Evolutionary conservation across 768 basidiomycete genomes (phyloP), one percentile per base, ranked within the genome.

Genomic region (Trametes punicea): DNA sequence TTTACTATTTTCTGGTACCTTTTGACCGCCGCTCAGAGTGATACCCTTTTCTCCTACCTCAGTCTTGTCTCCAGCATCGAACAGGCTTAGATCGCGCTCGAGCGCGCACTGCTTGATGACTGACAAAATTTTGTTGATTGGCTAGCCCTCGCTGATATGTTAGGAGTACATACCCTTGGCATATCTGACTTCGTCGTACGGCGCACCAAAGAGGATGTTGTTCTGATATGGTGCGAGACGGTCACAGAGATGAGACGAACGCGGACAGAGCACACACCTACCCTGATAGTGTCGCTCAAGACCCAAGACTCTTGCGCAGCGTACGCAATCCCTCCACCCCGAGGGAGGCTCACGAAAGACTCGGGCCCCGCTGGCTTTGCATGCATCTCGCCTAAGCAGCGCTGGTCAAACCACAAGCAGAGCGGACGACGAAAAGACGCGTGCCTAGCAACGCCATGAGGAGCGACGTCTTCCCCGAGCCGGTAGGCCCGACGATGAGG

Each of bases 291-390:
- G 52, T 85, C 86, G 61, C 88, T 91, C 69, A 85, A 13, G 80
- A 91, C 85, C 89, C 89, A 94, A 4, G 86, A 82, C 65, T 91
- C 88, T 66, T 94, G 91, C 4, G 85, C 85, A 4, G 87, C 87
- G 64, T 88, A 91, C 2, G 88, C 83, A 34, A 94, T 78, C 5
- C 90, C 89, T 1, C 77, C 77, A 3, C 71, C 72, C 2, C 88
- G 74, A 23, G 90, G 90, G 6, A 93, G 78, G 59, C 81, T 82
- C 69, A 78, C 88, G 78, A 81, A 87, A 0, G 87, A 82, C 39
- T 80, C 77, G 1, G 79, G 73, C 8, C 71, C 67, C 7, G 72
- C 70, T 0, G 76, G 78, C 4, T 76, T 69, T 61, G 81, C 83
- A 65, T 87, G 82, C 83, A 87, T 82, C 68, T 88, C 86, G 30